Evolutionary conservation across 208 protist species (phyloP).

Genomic region (Porcisia hertigi): DNA sequence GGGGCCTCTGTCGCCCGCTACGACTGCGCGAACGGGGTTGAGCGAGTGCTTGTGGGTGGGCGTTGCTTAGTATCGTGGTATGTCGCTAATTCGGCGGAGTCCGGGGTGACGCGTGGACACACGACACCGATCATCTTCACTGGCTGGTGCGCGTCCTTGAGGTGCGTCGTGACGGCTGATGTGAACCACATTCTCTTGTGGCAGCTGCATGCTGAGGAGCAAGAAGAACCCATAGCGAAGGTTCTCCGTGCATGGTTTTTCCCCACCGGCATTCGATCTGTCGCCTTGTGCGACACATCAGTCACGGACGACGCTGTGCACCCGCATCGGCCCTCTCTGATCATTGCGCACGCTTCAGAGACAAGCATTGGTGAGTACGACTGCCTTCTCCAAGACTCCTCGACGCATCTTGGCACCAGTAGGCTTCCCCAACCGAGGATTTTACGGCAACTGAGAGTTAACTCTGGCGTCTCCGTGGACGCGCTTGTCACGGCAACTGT

Average conservation of each 20-base stretch:
- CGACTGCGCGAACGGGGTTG: constrained; percentile 46
- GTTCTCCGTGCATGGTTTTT: constrained; percentile 53
- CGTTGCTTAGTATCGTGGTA: constrained; percentile 74
- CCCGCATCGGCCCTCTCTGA: constrained; percentile 1
- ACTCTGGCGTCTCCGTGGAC: neutral
- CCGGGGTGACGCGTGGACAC: constrained; percentile 60
- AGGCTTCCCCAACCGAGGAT: constrained; percentile 15
- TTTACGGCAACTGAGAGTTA: constrained; percentile 5
- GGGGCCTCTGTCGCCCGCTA: constrained; percentile 73
- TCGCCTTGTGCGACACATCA: constrained; percentile 39
- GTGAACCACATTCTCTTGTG: constrained; percentile 72
- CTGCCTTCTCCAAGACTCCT: constrained; percentile 51
- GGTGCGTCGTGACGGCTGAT: constrained; percentile 76
- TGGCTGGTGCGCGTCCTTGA: constrained; percentile 38
- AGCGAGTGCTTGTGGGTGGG: constrained; percentile 77
- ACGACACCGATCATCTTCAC: constrained; percentile 63
- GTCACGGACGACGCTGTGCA: neutral
- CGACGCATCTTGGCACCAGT: neutral
- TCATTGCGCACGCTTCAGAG: constrained; percentile 49
- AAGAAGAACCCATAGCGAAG: constrained; percentile 5
- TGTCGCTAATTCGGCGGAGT: constrained; percentile 24
- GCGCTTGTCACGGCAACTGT: neutral
- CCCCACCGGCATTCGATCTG: constrained; percentile 48
- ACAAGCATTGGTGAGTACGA: constrained; percentile 75
- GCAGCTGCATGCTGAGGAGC: constrained; percentile 23